phyloP scores from a whole-genome alignment of 257 asterid genomes.

The Leonotis leonurus region DNA sequence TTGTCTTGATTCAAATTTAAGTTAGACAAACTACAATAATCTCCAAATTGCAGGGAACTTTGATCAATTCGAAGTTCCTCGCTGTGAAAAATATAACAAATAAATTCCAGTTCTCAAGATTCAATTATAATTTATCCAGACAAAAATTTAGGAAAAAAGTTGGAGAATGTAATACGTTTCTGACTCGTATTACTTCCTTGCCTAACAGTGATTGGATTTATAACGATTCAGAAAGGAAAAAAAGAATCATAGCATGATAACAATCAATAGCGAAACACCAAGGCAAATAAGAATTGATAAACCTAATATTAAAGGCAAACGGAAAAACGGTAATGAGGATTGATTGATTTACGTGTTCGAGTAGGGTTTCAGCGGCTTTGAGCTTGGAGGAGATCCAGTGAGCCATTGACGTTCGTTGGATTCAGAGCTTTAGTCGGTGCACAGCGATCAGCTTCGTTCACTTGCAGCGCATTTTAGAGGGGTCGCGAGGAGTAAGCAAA shows the following conservation, averaged over 20 bases:
- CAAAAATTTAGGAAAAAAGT: neutral
- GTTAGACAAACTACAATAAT: neutral
- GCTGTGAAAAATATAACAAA: neutral
- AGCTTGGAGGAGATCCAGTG: conserved; percentile 98
- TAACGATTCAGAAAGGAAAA: conserved; percentile 1
- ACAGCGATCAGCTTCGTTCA: conserved; percentile 8
- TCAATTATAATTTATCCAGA: neutral
- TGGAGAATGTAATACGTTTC: neutral
- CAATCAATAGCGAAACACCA: neutral
- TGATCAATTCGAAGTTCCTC: neutral
- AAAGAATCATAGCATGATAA: neutral
- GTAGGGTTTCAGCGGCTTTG: conserved; percentile 90
- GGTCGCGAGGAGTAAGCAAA: neutral
- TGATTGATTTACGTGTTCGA: conserved; percentile 59
- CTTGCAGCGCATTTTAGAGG: conserved; percentile 22
- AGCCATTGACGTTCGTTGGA: conserved; percentile 50
- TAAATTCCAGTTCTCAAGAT: neutral
- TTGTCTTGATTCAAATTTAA: neutral
- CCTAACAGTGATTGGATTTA: neutral
- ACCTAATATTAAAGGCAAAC: neutral
- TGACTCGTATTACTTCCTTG: neutral
- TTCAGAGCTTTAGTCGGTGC: conserved; percentile 9
- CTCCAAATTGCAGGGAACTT: neutral
- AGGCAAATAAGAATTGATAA: neutral
- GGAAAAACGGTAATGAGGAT: conserved; percentile 3